Base-by-base conservation (phyloP, 164 flowering plant species). In the Tinospora cordifolia region DNA sequence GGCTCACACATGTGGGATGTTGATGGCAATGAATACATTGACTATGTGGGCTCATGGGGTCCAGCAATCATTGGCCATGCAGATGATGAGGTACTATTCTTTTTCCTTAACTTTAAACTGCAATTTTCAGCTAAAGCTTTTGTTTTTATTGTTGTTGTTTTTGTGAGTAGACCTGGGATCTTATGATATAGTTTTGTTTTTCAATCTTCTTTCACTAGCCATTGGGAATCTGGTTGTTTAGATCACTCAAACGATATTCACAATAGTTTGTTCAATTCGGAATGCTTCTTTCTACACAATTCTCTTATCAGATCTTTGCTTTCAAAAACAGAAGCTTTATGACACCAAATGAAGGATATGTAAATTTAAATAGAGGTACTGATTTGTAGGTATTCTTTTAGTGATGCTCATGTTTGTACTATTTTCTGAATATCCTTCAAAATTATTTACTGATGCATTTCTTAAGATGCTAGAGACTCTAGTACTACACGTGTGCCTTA, bases 1-100 rank as follows among this genome's bases (percentile, higher is more conserved):
- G 98, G 99, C 13, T 90, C 91, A 25, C 87, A 74, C 76, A 91
- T 88, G 86, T 82, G 91, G 88, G 99, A 94, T 75, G 88, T 92
- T 11, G 98, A 94, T 86, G 99, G 98, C 63, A 94, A 94, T 49
- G 84, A 90, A 74, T 94, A 92, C 79, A 87, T 94, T 14, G 99
- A 92, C 78, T 92, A 94, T 78, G 99, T 94, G 66, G 97, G 99
- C 62, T 94, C 99, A 17, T 94, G 99, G 99, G 99, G 99, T 12
- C 97, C 98, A 8, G 99, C 99, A 64, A 90, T 94, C 63, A 92
- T 94, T 65, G 99, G 99, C 69, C 99, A 94, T 81, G 99, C 99
- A 21, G 97, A 92, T 84, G 98, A 94, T 71, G 78, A 88, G 98
- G 99, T 94, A 71, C 21, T n/a, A 41, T 63, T 27, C 38, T 46